Conservation (phyloP, 1,284 basidiomycete genomes). For the Puccinia hordei region DNA sequence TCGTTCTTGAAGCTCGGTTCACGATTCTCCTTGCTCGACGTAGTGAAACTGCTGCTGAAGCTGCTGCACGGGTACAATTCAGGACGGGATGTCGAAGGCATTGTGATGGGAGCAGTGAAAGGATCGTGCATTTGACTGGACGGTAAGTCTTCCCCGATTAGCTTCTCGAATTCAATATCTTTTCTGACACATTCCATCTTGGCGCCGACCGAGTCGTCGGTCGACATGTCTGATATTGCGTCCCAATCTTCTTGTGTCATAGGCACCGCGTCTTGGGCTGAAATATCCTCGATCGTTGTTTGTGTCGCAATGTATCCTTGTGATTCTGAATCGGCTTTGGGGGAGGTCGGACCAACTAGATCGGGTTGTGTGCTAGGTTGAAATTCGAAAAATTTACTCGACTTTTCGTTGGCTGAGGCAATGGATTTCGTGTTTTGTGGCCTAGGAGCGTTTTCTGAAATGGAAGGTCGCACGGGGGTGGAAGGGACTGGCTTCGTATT, state of each 20-base stretch:
- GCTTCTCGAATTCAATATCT: constrained; percentile 18
- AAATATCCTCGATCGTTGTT: constrained; percentile 26
- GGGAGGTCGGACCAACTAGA: neutral
- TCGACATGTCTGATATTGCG: constrained; percentile 27
- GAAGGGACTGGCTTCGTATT: neutral
- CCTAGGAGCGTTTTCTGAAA: neutral
- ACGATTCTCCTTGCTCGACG: constrained; percentile 1
- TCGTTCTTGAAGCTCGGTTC: neutral
- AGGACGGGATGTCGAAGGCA: neutral
- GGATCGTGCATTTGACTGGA: constrained; percentile 47
- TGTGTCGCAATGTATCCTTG: constrained; percentile 12
- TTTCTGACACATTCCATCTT: neutral
- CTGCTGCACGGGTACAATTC: neutral
- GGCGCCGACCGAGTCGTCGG: neutral
- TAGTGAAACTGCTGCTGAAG: constrained; percentile 16
- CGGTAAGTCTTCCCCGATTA: constrained; percentile 29
- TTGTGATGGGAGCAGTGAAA: neutral
- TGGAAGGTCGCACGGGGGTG: neutral
- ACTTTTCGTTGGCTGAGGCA: neutral
- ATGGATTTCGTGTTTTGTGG: neutral
- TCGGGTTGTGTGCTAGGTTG: neutral
- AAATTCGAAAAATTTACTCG: constrained; percentile 41
- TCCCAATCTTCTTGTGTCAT: constrained; percentile 40
- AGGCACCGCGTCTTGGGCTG: constrained; percentile 23
- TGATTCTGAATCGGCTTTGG: constrained; percentile 13